Base-by-base conservation (phyloP, 805 yeast genomes). In the Pichia exigua region DNA sequence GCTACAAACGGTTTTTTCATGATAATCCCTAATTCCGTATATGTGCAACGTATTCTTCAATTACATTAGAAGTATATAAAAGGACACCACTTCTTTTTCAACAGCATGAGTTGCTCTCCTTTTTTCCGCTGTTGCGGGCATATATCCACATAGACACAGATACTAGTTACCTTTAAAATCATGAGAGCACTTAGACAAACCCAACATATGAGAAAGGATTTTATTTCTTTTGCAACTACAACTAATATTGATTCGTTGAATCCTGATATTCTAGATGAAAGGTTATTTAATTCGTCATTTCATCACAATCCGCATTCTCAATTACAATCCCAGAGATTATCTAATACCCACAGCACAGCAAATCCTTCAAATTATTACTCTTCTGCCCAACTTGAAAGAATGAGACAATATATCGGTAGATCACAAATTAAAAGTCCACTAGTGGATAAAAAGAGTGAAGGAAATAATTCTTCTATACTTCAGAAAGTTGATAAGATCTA, bases 371-470 rank as follows among this genome's bases (percentile, higher is more conserved):
- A 35, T 7, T 20, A 35, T 35, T 35, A 35, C 17, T 35, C 39
- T 2, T 35, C 39, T 35, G 66, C 66, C 8, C 62, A 62, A 39
- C 41, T 56, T n/a, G 63, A 62, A 46, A 53, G 66, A 17, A 54
- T 55, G 47, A 59, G 54, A 35, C 44, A 48, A 24, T 59, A 50
- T 43, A 7, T 41, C 21, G 45, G 26, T 22, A 47, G 28, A 22
- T 24, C 21, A 5, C 45, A 39, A 11, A 27, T 28, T 20, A 8
- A 39, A 9, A 20, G 4, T 5, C 10, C 26, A 11, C 1, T 20
- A 28, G 24, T 35, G 9, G 5, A 44, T 8, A 27, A 44, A 27
- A 17, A 44, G 12, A 5, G 5, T n/a, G 32, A 17, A 10, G 9
- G 7, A 24, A 24, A 6, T 9, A 35, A 35, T n/a, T 35, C 20